Evolutionary conservation across 1,284 basidiomycete genomes (phyloP), one percentile per base, ranked within the genome.

Genomic region (Mycosarcoma mackinlayi): DNA sequence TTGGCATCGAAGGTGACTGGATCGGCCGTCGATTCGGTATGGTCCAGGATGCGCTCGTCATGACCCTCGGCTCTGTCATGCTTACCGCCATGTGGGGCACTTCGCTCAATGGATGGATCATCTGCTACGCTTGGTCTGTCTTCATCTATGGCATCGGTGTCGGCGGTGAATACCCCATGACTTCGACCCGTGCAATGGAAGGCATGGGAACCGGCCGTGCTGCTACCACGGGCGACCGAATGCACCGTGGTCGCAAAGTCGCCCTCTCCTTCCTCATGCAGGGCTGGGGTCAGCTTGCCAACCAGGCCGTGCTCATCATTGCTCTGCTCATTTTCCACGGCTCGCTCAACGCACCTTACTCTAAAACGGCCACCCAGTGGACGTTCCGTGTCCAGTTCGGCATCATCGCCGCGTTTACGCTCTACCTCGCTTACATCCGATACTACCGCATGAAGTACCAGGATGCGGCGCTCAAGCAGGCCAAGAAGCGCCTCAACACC

Each of bases 1-100:
- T 87, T 70, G 86, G 86, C 49, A 76, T 86, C 73, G 86, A 87
- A 75, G 86, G 85, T 51, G 86, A 87, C 73, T 87, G 86, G 85
- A 85, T 87, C 60, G 86, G 86, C 34, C 83, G 86, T 55, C 83
- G 83, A 66, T 85, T 86, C 59, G 85, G 86, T 68, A 82, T 86
- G 74, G 81, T 83, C 16, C 82, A 83, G 63, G 83, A 84, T 54
- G 83, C 83, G 14, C 66, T 84, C 45, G 52, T 80, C 42, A 83
- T 83, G 82, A 73, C 79, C 56, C 71, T 87, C 47, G 86, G 86
- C 59, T 83, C 86, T 50, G 75, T 86, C 74, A 86, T 87, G 85
- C 83, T 87, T 42, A 87, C 86, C 19, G 84, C 85, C 16, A 85
- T 85, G 67, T 87, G 86, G 86, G 86, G 86, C 24, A 83, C 79